These are phyloP conservation scores for Eremochloa ophiuroides DNA, from an alignment of 176 grass and related monocot species.

Conservation along the genomic window DNA sequence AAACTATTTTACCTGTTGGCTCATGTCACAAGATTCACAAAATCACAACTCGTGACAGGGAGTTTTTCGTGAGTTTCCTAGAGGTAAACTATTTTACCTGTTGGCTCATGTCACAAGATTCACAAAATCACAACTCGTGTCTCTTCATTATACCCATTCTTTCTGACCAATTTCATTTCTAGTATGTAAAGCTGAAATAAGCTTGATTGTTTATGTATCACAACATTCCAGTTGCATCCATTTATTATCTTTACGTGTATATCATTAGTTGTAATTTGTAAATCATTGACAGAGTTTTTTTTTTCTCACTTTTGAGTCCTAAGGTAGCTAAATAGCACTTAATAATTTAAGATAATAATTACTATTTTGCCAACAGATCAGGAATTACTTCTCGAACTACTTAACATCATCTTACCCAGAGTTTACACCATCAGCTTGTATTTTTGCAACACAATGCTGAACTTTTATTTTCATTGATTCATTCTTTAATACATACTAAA, in stretches of 20 bases:
- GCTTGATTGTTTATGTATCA: not conserved
- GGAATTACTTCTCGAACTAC: no score
- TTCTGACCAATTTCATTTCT: not conserved
- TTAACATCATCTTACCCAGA: not conserved
- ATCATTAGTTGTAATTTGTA: not conserved
- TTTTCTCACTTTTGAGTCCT: no score
- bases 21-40: not conserved
- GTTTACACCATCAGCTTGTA: not conserved
- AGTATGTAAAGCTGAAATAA: not conserved
- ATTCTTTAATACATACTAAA: not conserved
- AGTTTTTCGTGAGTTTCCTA: slow-evolving; percentile 68
- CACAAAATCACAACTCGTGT: not conserved
- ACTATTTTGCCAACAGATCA: no score
- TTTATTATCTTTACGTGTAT: not conserved
- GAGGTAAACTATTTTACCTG: slow-evolving; percentile 34
- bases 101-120: not conserved
- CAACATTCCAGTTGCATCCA: not conserved
- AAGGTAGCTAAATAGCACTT: not conserved
- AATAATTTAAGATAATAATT: not conserved
- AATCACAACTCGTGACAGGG: no score
- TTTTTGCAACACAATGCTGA: not conserved
- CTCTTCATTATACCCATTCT: not conserved
- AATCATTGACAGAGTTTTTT: not conserved
- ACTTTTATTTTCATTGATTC: not conserved
- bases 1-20: not conserved